phyloP scores from a whole-genome alignment of 768 basidiomycete species.

The Podaxis sp. region DNA sequence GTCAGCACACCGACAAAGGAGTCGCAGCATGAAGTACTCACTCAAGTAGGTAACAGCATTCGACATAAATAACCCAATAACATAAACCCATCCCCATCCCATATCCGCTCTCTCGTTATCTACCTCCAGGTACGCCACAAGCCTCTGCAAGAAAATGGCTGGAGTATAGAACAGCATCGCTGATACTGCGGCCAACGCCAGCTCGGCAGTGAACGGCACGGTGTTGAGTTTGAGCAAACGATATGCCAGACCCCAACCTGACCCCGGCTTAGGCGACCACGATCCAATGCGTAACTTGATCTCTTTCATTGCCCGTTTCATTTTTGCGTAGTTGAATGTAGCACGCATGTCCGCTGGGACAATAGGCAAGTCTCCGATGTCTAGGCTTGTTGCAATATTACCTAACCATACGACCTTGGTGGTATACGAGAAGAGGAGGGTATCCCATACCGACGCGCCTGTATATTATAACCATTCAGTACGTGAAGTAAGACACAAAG shows the following conservation, averaged over 20 bases:
- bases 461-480: constrained; percentile 4
- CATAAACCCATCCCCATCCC: constrained; percentile 75
- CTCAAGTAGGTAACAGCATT: constrained; percentile 34
- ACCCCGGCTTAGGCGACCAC: constrained; percentile 62
- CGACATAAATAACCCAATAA: constrained; percentile 34
- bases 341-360: constrained; percentile 73
- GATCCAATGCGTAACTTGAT: constrained; percentile 50
- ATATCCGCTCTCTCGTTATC: constrained; percentile 55
- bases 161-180: constrained; percentile 71
- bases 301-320: constrained; percentile 57
- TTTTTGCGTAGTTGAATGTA: constrained; percentile 58
- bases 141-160: constrained; percentile 57
- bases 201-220: constrained; percentile 36
- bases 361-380: constrained; percentile 87
- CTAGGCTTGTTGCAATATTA: constrained; percentile 67
- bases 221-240: constrained; percentile 61
- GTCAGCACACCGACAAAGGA: background rate
- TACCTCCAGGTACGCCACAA: constrained; percentile 66
- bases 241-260: constrained; percentile 65
- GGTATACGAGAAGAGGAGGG: constrained; percentile 83
- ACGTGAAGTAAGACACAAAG: background rate
- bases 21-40: constrained; percentile 17
- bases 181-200: constrained; percentile 51
- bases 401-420: constrained; percentile 88
- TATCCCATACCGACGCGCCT: constrained; percentile 60